Conservation (phyloP, 768 basidiomycete genomes). For the Kwoniella mangroviensis region DNA sequence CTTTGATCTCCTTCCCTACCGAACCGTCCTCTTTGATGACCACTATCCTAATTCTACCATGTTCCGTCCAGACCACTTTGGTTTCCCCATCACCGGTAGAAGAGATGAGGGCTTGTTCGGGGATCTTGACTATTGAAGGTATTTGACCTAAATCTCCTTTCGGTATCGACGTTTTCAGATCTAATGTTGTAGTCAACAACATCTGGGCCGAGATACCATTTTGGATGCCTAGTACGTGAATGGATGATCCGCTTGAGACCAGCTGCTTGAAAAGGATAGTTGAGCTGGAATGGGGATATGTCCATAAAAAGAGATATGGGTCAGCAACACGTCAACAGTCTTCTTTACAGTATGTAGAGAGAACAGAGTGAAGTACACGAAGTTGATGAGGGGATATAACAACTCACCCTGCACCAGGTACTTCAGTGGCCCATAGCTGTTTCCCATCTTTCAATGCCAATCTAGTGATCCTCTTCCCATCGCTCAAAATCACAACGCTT, state of each 20-base stretch:
- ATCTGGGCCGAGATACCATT: constrained; percentile 66
- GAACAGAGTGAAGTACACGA: neutral
- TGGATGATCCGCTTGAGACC: constrained; percentile 62
- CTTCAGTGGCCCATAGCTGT: constrained; percentile 73
- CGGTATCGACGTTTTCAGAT: constrained; percentile 64
- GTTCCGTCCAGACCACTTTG: constrained; percentile 63
- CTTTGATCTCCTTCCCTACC: constrained; percentile 36
- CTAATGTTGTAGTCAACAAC: constrained; percentile 70
- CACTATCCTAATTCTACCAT: constrained; percentile 62
- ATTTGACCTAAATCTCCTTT: constrained; percentile 61
- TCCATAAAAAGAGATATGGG: neutral
- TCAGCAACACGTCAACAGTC: neutral
- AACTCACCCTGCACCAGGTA: constrained; percentile 70
- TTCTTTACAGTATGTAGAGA: too few relatives aligned
- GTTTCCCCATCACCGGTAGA: constrained; percentile 27
- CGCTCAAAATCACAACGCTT: constrained; percentile 43
- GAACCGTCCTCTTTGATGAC: constrained; percentile 29
- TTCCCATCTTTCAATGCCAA: constrained; percentile 65
- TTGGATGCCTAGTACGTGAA: constrained; percentile 67
- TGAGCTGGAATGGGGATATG: constrained; percentile 61
- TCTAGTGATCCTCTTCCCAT: constrained; percentile 62
- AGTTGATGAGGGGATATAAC: neutral
- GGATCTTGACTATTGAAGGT: constrained; percentile 63
- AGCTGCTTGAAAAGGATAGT: constrained; percentile 70
- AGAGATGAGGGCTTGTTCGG: constrained; percentile 59